Evolutionary conservation across 805 yeast genomes (phyloP), one percentile per base, ranked within the genome.

Genomic region (Yarrowia bubula): DNA sequence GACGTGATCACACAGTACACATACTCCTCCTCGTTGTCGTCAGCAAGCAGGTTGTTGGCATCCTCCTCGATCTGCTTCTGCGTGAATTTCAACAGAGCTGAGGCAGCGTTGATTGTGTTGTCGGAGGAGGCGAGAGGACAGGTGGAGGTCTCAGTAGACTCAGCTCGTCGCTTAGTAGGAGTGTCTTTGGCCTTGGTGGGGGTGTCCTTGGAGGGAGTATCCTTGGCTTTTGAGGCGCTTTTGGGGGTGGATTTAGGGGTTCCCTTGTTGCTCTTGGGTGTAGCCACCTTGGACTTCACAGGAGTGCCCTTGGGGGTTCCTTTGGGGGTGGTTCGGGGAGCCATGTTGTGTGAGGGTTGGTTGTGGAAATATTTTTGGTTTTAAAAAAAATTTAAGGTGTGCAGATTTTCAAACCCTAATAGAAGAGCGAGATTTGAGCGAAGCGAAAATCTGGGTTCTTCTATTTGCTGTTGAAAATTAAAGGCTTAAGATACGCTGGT

Each of bases 41-140:
- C 90, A 68, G 87, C 86, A 68, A 90, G 80, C 67, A 84, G 78
- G 65, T 69, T 64, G 32, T 78, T 72, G 46, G 72, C 76, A 15
- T 73, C 75, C 5, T 75, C 73, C 17, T 74, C 72, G 32, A 73
- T 71, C 53, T 78, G 73, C 55, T 76, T 74, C 33, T 79, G 74
- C 61, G 83, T 74, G 75, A 81, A 91, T 73, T 88, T 87, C 65
- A 79, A 77, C 72, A 95, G 81, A 69, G 91, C 96, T 15, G 77
- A 67, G 33, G 72, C 69, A n/a, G 81, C 81, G 51, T 73, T 70
- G 32, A 69, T 69, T 9, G 75, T 70, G 67, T 73, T 75, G 38
- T 72, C 74, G 10, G 55, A 47, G 11, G 44, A 15, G 7, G 44
- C 57, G 1, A 61, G 57, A 14, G 57, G 57, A 5, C 41, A 61